Evolutionary conservation across 305 asterid species (phyloP).

Genomic region (Withania somnifera): DNA sequence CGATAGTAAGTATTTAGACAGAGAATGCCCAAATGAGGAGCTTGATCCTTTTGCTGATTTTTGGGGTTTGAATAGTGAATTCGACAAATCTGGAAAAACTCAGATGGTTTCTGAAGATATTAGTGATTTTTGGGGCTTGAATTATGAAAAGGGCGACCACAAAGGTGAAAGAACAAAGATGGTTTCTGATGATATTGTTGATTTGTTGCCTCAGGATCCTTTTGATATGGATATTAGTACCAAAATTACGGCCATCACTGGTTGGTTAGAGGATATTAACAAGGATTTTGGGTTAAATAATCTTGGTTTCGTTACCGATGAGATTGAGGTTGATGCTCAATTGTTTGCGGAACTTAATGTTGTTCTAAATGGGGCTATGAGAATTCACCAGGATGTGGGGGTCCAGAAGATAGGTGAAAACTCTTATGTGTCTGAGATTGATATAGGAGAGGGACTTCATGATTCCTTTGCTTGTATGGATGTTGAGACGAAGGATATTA

Average conservation of each 20-base stretch:
- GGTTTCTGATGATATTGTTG: slow-evolving; percentile 35
- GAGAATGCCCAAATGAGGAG: slow-evolving; percentile 12
- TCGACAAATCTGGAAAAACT: slow-evolving; percentile 2
- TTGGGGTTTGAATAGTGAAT: slow-evolving; percentile 2
- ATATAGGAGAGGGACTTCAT: slow-evolving; percentile 15
- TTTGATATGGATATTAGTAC: slow-evolving; percentile 47
- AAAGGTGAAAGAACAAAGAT: slow-evolving; percentile 13
- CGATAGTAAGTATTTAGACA: slow-evolving; percentile 17
- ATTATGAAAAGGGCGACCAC: slow-evolving; percentile 2
- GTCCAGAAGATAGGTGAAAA: slow-evolving; percentile 14
- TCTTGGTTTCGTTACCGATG: slow-evolving; percentile 24
- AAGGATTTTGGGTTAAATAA: slow-evolving; percentile 18
- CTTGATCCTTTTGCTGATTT: slow-evolving; percentile 11
- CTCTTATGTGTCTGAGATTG: slow-evolving; percentile 3
- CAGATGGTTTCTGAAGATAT: slow-evolving; percentile 6
- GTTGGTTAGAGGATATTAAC: slow-evolving; percentile 38
- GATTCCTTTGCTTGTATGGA: slow-evolving; percentile 12
- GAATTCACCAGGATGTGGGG: slow-evolving; percentile 23
- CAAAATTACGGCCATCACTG: slow-evolving; percentile 28
- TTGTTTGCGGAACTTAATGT: slow-evolving; percentile 27
- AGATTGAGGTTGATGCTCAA: slow-evolving; percentile 24
- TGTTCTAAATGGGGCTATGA: slow-evolving; percentile 24
- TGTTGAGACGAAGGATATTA: slow-evolving; percentile 23
- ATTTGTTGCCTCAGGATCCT: slow-evolving; percentile 59
- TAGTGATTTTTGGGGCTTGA: slow-evolving; percentile 3